Evolutionary conservation across 441 rosid genomes (phyloP), one percentile per base, ranked within the genome.

Genomic region (Croton setiger): DNA sequence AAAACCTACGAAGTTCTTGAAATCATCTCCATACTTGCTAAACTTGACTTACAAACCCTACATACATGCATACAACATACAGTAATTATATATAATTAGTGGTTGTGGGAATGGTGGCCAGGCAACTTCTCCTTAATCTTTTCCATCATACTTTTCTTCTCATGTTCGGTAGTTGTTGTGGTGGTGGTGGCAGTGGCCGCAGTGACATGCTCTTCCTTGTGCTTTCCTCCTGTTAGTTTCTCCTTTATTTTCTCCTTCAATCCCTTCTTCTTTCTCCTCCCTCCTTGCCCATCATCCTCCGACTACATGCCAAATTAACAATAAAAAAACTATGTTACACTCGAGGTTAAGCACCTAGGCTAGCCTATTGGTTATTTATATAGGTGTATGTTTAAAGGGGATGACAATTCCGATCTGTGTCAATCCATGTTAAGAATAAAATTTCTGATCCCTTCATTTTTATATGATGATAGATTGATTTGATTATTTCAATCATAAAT

Each of bases 211-310:
- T 75, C 80, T 18, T 64, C 74, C 73, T 61, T 60, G 68, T 77
- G 74, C 77, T 84, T 81, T 15, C 85, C 78, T 2, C 80, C 77
- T 1, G 78, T 33, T 0, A 89, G 68, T 66, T 87, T 91, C 80
- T 89, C 93, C 75, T 87, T 89, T 49, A 87, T 78, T 55, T 87
- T 93, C 73, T 88, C 79, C 23, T 64, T 82, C 37, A 82, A 66
- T 21, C 89, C 87, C 65, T 79, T 88, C 81, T 87, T 87, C 85
- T 85, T 87, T 76, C 91, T 84, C 57, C 95, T 81, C 56, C 97
- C 96, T 35, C 91, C 96, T 84, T 83, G 73, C 33, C 84, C 97
- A 68, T 86, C 93, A 48, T 86, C 96, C 81, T 84, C 91, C 12
- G 87, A 81, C 90, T 80, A 60, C 71, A 68, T 60, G 37, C 23